phyloP scores from a whole-genome alignment of 371 early-diverging fungal species.

The Mucor saturninus region DNA sequence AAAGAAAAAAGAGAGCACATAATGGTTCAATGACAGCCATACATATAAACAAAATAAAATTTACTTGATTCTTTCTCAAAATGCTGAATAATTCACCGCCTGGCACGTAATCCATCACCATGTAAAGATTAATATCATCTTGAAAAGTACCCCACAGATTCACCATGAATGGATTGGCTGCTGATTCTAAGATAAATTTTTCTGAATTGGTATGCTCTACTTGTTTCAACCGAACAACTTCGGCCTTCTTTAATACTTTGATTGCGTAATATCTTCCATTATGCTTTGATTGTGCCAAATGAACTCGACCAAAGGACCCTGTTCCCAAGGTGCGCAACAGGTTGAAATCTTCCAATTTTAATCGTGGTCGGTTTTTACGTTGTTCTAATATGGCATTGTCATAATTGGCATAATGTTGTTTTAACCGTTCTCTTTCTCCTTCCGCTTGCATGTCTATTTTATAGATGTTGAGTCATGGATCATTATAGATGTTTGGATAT shows the following conservation, averaged over 20 bases:
- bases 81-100: constrained; percentile 93
- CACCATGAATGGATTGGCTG: constrained; percentile 94
- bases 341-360: constrained; percentile 71
- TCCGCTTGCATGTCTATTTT: neutral
- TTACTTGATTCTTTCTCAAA: constrained; percentile 65
- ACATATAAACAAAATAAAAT: too few relatives aligned
- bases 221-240: constrained; percentile 92
- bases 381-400: constrained; percentile 26
- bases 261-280: constrained; percentile 85
- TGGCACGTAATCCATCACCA: constrained; percentile 92
- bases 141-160: constrained; percentile 88
- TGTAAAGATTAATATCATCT: constrained; percentile 80
- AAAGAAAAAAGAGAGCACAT: neutral
- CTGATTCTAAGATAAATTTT: constrained; percentile 87
- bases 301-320: constrained; percentile 98
- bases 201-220: constrained; percentile 97
- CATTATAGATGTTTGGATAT: neutral
- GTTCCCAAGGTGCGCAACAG: constrained; percentile 90
- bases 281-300: constrained; percentile 87
- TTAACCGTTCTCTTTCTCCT: constrained; percentile 9
- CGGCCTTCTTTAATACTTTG: constrained; percentile 92
- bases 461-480: neutral
- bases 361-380: constrained; percentile 51
- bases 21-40: too few relatives aligned
- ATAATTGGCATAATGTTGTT: constrained; percentile 14